Evolutionary conservation across 2,329 filamentous ascomycete species (phyloP), one percentile per base, ranked within the genome.

Genomic region (Proliferodiscus dingleyae): DNA sequence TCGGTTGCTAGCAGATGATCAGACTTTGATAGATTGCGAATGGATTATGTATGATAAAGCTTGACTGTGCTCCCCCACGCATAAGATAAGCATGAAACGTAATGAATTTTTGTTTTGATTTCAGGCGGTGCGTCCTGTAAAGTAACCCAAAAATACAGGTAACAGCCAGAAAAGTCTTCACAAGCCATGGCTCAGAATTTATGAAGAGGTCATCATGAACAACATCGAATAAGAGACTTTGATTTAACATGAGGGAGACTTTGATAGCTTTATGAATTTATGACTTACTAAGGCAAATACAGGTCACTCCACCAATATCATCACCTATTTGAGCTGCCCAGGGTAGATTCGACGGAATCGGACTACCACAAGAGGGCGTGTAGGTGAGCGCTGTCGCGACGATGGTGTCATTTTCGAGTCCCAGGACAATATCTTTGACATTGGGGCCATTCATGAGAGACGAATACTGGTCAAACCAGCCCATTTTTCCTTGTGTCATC

Each of bases 381-480:
- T 80, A 82, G 5, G 73, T 74, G 40, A 82, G 65, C 22, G 77
- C 78, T 1, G 71, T 64, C 0, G 76, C 76, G 15, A 80, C 68
- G 37, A 81, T 69, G 2, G 57, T 66, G 16, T 66, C 63, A 22
- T 69, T 68, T 34, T 77, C 71, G 13, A 77, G 56, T 2, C 71
- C 77, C 18, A 81, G 51, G n/a, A 81, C 58, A 41, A 82, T 70
- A 52, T 81, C 75, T 37, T 67, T 66, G 30, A 78, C 65, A 50
- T 72, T 65, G 40, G 66, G 66, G 6, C 71, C 70, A 51, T 72
- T 68, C 36, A 69, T 69, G 8, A 78, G 65, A 51, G 68, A 71
- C 45, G 69, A 70, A 52, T 81, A 82, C 54, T 80, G 75, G 54
- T 81, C 77, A 53, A 74, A 80, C 75, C 77, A 80, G 34, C 77